Base-by-base conservation (phyloP, 148 eudicot genomes). In the Camellia japonica region DNA sequence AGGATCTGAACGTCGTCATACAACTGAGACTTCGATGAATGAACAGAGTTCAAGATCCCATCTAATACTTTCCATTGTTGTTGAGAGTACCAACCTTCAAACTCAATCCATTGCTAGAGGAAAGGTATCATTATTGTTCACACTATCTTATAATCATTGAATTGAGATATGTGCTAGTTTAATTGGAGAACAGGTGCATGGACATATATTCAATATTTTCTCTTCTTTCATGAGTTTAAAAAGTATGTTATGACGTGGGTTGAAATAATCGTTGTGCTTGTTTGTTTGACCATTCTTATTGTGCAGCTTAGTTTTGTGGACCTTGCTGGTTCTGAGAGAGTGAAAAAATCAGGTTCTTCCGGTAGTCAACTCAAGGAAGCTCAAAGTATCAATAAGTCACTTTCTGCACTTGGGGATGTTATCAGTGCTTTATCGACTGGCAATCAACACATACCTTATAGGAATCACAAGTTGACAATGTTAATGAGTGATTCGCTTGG, bases 401-500 rank as follows among this genome's bases (percentile, higher is more conserved):
- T 97, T 78, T 97, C 99, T 4, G 98, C 99, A 7, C 92, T 97
- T 73, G 99, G 99, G 13, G 99, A 97, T 88, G 99, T 97, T 43
- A 97, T 97, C 3, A 90, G 99, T 85, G 95, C 99, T 76, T 81
- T 97, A 13, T 89, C 98, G 62, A 87, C 95, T 11, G 92, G 91
- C 6, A 92, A 87, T 75, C 99, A 91, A 61, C 99, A 97, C 87
- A 94, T 94, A 64, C 99, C 99, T 0, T 97, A 97, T 66, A 85
- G 99, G 71, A 97, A 97, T 78, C 99, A 97, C 86, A 97, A 94
- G 76, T 81, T 97, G 58, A 97, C 99, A 51, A 97, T 97, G 99
- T 84, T 97, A 72, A 94, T 97, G 99, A 94, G 98, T 68, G 99
- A 97, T 87, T 97, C 98, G 18, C 88, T 97, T 63, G 99, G 99